phyloP scores from a whole-genome alignment of 2,329 filamentous ascomycete species.

The Westerdykella aurantiaca region DNA sequence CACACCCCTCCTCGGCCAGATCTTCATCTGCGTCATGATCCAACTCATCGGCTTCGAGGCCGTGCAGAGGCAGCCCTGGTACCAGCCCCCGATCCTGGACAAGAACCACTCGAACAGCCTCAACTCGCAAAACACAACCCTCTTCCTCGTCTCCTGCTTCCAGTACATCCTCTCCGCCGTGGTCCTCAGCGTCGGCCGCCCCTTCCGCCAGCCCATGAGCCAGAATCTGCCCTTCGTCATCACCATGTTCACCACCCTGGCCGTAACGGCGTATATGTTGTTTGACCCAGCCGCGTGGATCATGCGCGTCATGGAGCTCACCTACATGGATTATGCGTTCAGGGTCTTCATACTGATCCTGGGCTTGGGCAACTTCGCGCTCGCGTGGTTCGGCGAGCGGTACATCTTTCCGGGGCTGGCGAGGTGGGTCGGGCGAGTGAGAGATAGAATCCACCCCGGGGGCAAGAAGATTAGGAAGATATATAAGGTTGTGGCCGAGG shows the following conservation, averaged over 20 bases:
- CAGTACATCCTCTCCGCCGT: constrained; percentile 91
- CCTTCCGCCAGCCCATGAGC: constrained; percentile 74
- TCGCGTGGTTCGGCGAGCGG: constrained; percentile 68
- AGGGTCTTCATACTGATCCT: constrained; percentile 65
- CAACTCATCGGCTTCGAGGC: constrained; percentile 69
- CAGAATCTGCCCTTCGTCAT: constrained; percentile 81
- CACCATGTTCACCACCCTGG: constrained; percentile 64
- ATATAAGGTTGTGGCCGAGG: constrained; percentile 67
- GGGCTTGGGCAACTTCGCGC: constrained; percentile 61
- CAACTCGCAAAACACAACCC: constrained; percentile 87
- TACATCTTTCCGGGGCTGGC: constrained; percentile 65
- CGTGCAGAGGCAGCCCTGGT: constrained; percentile 77
- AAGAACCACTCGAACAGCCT: constrained; percentile 75
- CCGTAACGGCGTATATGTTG: constrained; percentile 73
- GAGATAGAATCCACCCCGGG: constrained; percentile 51
- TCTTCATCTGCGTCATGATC: constrained; percentile 69
- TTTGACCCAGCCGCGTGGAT: constrained; percentile 66
- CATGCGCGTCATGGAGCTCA: constrained; percentile 75
- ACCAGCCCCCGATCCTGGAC: constrained; percentile 71
- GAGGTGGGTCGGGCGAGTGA: constrained; percentile 58
- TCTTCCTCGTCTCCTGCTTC: constrained; percentile 88
- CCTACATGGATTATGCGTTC: constrained; percentile 66
- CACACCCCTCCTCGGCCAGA: constrained; percentile 82
- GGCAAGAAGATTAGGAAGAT: constrained; percentile 72
- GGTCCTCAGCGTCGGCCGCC: constrained; percentile 83